Evolutionary conservation across 2,329 filamentous ascomycete species (phyloP), one percentile per base, ranked within the genome.

Genomic region (Coniochaeta ligniaria): DNA sequence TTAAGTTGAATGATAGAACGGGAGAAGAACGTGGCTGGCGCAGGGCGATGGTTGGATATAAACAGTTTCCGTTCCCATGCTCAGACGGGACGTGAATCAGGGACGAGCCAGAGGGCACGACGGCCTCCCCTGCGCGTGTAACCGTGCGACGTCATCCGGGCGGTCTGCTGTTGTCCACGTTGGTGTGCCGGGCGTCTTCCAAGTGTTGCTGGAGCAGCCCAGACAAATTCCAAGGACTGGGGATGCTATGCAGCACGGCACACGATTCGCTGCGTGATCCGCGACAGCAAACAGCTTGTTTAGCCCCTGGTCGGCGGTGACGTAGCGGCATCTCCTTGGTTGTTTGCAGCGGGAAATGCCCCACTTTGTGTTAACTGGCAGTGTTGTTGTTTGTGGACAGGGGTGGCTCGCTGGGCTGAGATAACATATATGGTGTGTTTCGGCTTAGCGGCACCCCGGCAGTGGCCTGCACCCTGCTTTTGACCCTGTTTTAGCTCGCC

Each of bases 101-200:
- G 47, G 47, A 52, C 24, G 22, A 52, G 26, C 14, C 47, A 3
- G 47, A 52, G 47, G 26, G 47, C 47, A 47, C 45, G 22, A 50
- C 45, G 22, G 47, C 11, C 24, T 17, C 6, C 24, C 24, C 16
- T 52, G 35, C 17, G 31, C n/a, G 54, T 57, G 54, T 57, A 57
- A 57, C 47, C 54, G 54, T 57, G 28, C 54, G 54, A 57, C 54
- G 54, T 57, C 54, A 57, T 57, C 31, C n/a, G 52, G n/a, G 14
- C 52, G 6, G 35, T 41, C 38, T n/a, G 38, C 38, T 41, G 38
- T n/a, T 28, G 52, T 33, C 52, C 54, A 38, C 7, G 47, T 31
- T 52, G 47, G 16, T 31, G 22, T 31, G 22, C 11, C 47, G 26
- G 16, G 22, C 22, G 31, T 22, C 43, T 47, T 47, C 43, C 43